These are phyloP conservation scores for Aspergillus pseudonomiae DNA, from an alignment of 2,329 filamentous ascomycete genomes.

Conservation along the genomic window DNA sequence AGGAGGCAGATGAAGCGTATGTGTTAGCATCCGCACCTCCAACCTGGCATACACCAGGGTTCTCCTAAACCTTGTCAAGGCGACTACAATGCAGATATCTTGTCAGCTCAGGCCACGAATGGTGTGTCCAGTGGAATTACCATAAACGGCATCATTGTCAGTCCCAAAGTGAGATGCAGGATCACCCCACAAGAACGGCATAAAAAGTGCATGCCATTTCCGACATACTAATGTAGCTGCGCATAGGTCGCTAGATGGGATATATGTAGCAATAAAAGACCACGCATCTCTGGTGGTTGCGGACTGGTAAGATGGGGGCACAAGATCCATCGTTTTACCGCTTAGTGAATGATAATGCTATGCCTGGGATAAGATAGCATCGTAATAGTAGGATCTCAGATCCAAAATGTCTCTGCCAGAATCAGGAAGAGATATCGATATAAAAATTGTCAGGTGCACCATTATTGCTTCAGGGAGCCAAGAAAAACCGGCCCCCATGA, in stretches of 20 bases:
- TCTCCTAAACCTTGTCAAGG: slow-evolving; percentile 61
- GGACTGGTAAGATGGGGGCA: slow-evolving; percentile 63
- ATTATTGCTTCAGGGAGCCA: slow-evolving; percentile 2
- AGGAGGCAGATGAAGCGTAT: slow-evolving; percentile 64
- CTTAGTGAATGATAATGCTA: slow-evolving; percentile 2
- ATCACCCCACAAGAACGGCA: slow-evolving; percentile 63
- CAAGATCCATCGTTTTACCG: slow-evolving; percentile 54
- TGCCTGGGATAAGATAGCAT: not conserved
- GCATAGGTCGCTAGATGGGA: slow-evolving; percentile 60
- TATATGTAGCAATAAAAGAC: slow-evolving; percentile 59
- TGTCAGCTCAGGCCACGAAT: slow-evolving; percentile 15
- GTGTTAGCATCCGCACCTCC: slow-evolving; percentile 58
- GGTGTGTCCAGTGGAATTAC: slow-evolving; percentile 30
- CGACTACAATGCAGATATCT: slow-evolving; percentile 44
- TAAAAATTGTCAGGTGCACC: not conserved
- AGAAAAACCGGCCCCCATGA: not conserved
- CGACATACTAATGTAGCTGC: slow-evolving; percentile 59
- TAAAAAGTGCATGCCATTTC: slow-evolving; percentile 62
- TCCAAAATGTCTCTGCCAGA: not conserved
- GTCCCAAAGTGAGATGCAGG: slow-evolving; percentile 65
- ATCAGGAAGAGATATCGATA: not conserved
- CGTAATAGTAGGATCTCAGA: not conserved
- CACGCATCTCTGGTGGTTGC: slow-evolving; percentile 59
- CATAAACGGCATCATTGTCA: slow-evolving; percentile 63
- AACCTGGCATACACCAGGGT: slow-evolving; percentile 57